Evolutionary conservation across 2,329 filamentous ascomycete species (phyloP), one percentile per base, ranked within the genome.

Genomic region (Endothia cerciana): DNA sequence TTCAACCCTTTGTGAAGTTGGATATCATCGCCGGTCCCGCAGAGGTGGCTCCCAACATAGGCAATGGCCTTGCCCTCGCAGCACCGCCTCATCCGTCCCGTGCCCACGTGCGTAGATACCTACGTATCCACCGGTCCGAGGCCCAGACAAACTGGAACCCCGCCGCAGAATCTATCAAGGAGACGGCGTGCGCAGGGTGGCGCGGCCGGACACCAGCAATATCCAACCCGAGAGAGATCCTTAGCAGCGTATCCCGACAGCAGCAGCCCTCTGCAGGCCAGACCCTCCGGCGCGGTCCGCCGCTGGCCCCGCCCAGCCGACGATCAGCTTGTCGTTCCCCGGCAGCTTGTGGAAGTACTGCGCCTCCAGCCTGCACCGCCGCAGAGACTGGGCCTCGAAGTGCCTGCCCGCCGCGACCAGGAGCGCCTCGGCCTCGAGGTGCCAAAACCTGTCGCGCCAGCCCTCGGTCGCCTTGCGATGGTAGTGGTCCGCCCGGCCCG

Each of bases 301-400:
- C 57, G 25, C 40, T 40, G 22, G 13, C 40, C 2, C 15, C 4
- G 8, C 15, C 57, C 38, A 28, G 25, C 38, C 40, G 25, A 43
- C 30, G 33, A 60, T 55, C 3, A 60, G 22, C 45, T 57, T 47
- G 30, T 65, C 60, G 41, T 66, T 67, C 19, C 62, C 64, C 17
- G 62, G 58, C 61, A 68, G 53, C 61, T 66, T 66, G 15, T 62
- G 62, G 38, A 68, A 68, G 19, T 62, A 64, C 55, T 67, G 65
- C 17, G 60, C 61, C 62, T 68, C 67, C 19, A 68, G 67, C 15
- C 65, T 53, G 47, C 61, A 68, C 53, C 66, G 62, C 57, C 64
- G 51, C 38, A 70, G 56, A 19, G 67, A 61, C 55, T 69, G 65
- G 17, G 65, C 65, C 58, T 69, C 67, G n/a, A 67, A 65, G 25